A percentile compares a stretch with the other conserved stretches of the same genome.
Conservation (phyloP, 2,329 filamentous ascomycete genomes). For the Hirsutella rhossiliensis region DNA sequence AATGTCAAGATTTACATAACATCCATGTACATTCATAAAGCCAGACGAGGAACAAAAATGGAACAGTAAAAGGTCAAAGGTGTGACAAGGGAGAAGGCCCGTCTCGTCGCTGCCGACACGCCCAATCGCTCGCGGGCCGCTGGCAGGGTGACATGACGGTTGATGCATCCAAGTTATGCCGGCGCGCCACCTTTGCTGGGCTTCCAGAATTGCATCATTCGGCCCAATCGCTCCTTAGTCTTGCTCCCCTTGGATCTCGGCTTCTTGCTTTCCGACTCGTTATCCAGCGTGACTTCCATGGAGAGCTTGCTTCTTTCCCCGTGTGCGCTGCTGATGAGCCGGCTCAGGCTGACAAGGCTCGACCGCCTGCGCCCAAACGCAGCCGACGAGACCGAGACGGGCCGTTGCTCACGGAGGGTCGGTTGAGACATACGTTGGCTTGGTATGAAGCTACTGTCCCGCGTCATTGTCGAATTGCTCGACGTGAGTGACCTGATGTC, state of each 20-base stretch:
- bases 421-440: conserved; percentile 35
- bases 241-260: conserved; percentile 47
- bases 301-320: conserved; percentile 65
- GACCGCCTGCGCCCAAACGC: conserved; percentile 59
- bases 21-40: conserved; percentile 24
- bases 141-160: too few relatives aligned
- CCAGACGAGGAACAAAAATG: not conserved
- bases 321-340: conserved; percentile 63
- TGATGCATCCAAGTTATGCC: too few relatives aligned
- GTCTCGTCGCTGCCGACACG: not conserved
- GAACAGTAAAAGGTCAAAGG: not conserved
- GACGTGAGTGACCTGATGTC: conserved; percentile 65
- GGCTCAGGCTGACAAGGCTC: conserved; percentile 65
- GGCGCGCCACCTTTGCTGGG: conserved; percentile 30
- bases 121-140: not conserved
- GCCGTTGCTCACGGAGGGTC: conserved; percentile 41
- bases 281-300: conserved; percentile 49
- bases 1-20: conserved; percentile 22
- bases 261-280: conserved; percentile 41
- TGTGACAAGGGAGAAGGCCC: not conserved
- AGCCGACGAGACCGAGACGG: conserved; percentile 48
- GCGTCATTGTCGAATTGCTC: conserved; percentile 66
- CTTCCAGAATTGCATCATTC: conserved; percentile 73
- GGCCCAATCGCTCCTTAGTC: conserved; percentile 52
- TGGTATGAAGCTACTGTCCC: conserved; percentile 44